Base-by-base conservation (phyloP, 495 filamentous ascomycete genomes). In the Penicillium coprophilum region DNA sequence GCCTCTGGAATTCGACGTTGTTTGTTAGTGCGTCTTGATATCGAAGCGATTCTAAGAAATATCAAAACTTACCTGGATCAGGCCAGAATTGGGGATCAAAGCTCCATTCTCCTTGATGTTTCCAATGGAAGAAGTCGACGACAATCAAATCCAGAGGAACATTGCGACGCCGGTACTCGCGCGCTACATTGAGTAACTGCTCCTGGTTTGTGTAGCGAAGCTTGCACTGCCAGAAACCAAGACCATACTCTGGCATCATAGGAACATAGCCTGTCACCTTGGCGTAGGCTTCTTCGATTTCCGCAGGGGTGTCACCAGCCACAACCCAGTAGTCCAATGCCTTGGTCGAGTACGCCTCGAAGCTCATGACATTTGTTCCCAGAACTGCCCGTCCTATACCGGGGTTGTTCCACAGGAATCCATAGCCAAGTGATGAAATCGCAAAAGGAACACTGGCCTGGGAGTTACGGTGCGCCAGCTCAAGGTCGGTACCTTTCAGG, bases 191-290 rank as follows among this genome's bases (percentile, higher is more conserved):
- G 4, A 85, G 65, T 15, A 84, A 47, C 63, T 84, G 77, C 48
- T 84, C 81, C 61, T 85, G 82, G 13, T 79, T 83, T 64, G 77
- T 77, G 61, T 84, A 85, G 0, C 82, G 75, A 24, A 84, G 71
- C 65, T 84, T 84, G 65, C 81, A 83, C 55, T 85, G 82, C 82
- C 82, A 85, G 59, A 84, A 85, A 0, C 82, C 82, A 19, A 84
- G 73, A 7, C 82, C 82, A 49, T 82, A 84, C 50, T 84, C 82
- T 2, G 82, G 82, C 82, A 85, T 85, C 78, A 79, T 80, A 0
- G 82, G 82, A 0, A 78, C 80, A 41, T 71, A 75, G 3, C 82
- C 82, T 0, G 80, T 79, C 13, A 74, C 77, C 15, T 62, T 64
- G 6, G 75, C 73, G 64, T 84, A 85, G 0, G 75, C 71, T 55